Conservation (phyloP, 1,139 yeast genomes). For the Wickerhamomyces sp. region DNA sequence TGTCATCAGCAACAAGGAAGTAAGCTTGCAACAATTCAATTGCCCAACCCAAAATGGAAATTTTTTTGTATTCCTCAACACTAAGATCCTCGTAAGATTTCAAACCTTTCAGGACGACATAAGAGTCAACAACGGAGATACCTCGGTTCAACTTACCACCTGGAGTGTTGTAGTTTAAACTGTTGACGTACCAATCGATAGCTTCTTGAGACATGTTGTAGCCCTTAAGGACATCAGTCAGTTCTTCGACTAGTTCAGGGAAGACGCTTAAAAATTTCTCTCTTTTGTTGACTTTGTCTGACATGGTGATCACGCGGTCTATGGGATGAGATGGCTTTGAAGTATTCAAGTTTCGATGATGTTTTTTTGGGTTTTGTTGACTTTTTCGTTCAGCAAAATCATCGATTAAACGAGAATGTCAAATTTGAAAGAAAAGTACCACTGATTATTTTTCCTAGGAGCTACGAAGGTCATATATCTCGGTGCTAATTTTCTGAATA, state of each 20-base stretch:
- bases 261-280: conserved; percentile 68
- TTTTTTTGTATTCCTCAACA: conserved; percentile 69
- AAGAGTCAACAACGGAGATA: conserved; percentile 89
- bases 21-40: conserved; percentile 94
- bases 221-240: conserved; percentile 52
- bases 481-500: too few relatives aligned
- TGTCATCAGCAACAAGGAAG: conserved; percentile 96
- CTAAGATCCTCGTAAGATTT: conserved; percentile 54
- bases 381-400: too few relatives aligned
- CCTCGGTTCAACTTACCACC: conserved; percentile 98
- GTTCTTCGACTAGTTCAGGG: conserved; percentile 74
- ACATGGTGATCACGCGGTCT: background rate
- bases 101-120: conserved; percentile 67
- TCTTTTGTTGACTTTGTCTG: conserved; percentile 32
- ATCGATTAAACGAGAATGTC: too few relatives aligned
- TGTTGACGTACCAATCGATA: conserved; percentile 74
- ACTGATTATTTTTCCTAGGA: too few relatives aligned
- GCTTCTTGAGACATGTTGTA: conserved; percentile 89
- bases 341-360: too few relatives aligned
- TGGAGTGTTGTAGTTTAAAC: conserved; percentile 81
- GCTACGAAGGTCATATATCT: too few relatives aligned
- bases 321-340: too few relatives aligned
- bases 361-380: too few relatives aligned
- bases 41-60: conserved; percentile 93
- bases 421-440: too few relatives aligned